Evolutionary conservation across 305 asterid genomes (phyloP), one percentile per base, ranked within the genome.

Genomic region (Fraxinus baroniana): DNA sequence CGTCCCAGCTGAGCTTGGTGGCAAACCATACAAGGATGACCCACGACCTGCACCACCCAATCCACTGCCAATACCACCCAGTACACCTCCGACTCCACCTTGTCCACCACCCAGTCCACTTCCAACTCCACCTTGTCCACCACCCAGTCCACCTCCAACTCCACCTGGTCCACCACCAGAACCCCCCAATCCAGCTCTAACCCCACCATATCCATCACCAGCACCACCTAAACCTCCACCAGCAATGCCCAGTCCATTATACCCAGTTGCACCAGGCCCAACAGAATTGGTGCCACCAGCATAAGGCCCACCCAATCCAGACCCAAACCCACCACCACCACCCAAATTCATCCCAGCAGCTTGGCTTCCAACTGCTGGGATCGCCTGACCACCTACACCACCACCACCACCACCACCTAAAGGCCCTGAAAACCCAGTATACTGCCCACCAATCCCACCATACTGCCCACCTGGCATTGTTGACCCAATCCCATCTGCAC

Each of bases 1-100:
- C 85, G 87, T 71, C 46, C 90, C 97, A 37, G 87, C 89, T 17
- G 97, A 87, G 88, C 86, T 86, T 39, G 91, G 90, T 55, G 94
- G 91, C 84, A 86, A 28, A 49, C 94, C 96, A 88, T 90, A 94
- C 77, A 88, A 49, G 74, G 95, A 92, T 39, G 92, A 83, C 33
- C 91, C 94, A 26, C 90, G 93, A 73, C 91, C 91, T 20, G 86
- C 85, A 83, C 73, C 87, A 35, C 88, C 86, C 73, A 85, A 28
- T 62, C 90, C 93, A 75, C 84, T 37, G 12, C 89, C 87, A 80
- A 80, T 77, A 62, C 83, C 81, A 46, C 83, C 86, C 8, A 83
- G 46, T 74, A 83, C 89, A 72, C 90, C 85, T 46, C 88, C 83
- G 22, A 79, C 83, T 72, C 87, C 89, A 64, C 89, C 86, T 24